These are phyloP conservation scores for Sonneratia alba DNA, from an alignment of 345 rosid species.

Conservation along the genomic window DNA sequence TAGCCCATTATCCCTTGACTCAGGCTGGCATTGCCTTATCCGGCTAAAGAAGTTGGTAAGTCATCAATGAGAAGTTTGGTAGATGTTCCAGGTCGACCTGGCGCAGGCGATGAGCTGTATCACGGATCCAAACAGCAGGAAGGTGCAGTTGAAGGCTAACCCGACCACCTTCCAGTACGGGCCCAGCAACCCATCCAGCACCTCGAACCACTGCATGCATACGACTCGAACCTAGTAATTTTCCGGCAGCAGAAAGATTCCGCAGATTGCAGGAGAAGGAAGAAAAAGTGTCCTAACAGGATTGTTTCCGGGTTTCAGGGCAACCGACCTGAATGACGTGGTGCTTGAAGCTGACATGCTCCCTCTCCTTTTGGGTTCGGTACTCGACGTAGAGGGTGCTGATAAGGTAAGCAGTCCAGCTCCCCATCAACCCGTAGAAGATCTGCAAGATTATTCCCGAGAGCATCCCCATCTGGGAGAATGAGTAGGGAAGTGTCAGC, in stretches of 20 bases:
- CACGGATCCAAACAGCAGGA: constrained; percentile 2
- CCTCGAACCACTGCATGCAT: constrained; percentile 3
- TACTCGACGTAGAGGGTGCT: constrained; percentile 32
- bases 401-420: constrained; percentile 40
- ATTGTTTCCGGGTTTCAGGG: not conserved
- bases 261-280: too few relatives aligned
- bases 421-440: constrained; percentile 29
- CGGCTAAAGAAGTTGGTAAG: too few relatives aligned
- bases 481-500: constrained; percentile 32
- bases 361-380: constrained; percentile 30
- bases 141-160: constrained; percentile 10
- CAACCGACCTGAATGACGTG: constrained; percentile 29
- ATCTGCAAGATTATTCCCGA: constrained; percentile 29
- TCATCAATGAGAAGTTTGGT: too few relatives aligned
- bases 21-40: too few relatives aligned
- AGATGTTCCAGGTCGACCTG: too few relatives aligned
- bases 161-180: constrained; percentile 1
- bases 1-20: too few relatives aligned
- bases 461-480: constrained; percentile 35
- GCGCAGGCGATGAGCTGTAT: constrained; percentile 7
- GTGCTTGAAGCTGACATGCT: constrained; percentile 30
- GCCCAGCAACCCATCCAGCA: constrained; percentile 4
- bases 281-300: too few relatives aligned
- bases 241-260: too few relatives aligned
- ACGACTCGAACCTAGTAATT: not conserved